Conservation (phyloP, 345 rosid species). For the Sonneratia alba region DNA sequence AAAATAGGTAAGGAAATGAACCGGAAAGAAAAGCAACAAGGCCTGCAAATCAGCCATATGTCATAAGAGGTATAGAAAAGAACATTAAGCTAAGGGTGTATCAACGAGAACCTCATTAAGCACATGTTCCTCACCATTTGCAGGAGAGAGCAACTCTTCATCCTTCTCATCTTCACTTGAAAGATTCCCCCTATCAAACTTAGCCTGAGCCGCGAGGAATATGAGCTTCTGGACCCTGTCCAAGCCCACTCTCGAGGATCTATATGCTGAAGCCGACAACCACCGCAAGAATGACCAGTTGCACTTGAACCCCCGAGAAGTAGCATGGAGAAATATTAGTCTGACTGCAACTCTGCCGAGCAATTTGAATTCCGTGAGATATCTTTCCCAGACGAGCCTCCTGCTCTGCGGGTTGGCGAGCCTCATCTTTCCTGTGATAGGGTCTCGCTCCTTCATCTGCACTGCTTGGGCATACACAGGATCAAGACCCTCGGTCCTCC, state of each 20-base stretch:
- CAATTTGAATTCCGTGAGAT: conserved; percentile 80
- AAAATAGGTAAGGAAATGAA: conserved; percentile 10
- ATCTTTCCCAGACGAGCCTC: conserved; percentile 97
- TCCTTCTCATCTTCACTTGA: conserved; percentile 84
- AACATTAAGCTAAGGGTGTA: conserved; percentile 57
- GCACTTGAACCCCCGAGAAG: conserved; percentile 87
- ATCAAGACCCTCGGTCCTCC: conserved; percentile 98
- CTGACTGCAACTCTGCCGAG: conserved; percentile 94
- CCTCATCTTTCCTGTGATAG: conserved; percentile 82
- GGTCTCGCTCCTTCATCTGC: conserved; percentile 94
- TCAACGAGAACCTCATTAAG: conserved; percentile 84
- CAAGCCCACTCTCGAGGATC: conserved; percentile 52
- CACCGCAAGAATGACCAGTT: conserved; percentile 78
- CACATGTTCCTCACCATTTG: conserved; percentile 77
- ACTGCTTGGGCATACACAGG: conserved; percentile 92
- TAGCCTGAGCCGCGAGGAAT: conserved; percentile 82
- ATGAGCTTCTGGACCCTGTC: conserved; percentile 82
- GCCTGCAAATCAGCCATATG: conserved; percentile 18
- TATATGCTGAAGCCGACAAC: conserved; percentile 44
- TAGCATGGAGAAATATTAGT: conserved; percentile 88
- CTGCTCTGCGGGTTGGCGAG: conserved; percentile 85
- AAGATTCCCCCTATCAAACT: conserved; percentile 71
- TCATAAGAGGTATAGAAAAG: neutral
- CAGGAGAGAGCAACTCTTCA: conserved; percentile 72
- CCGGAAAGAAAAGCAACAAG: conserved; percentile 49